Conservation (phyloP, 2,329 filamentous ascomycete species). For the Aspergillus brunneoviolaceus region DNA sequence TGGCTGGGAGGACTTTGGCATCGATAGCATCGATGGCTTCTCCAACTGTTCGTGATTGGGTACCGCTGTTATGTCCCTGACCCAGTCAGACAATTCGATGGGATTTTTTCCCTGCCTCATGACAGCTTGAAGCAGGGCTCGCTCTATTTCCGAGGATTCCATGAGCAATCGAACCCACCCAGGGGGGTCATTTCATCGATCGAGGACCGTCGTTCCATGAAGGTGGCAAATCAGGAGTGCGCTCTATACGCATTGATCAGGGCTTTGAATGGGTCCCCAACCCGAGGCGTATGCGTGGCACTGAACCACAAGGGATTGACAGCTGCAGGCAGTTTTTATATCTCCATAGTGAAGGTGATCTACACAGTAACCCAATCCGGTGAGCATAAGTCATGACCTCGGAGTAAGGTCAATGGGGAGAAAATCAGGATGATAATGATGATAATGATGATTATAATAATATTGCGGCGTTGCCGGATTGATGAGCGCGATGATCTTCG, state of each 20-base stretch:
- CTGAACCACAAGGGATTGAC: conserved; percentile 4
- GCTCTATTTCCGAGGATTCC: not conserved
- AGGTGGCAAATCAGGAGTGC: conserved; percentile 2
- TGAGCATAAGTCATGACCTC: not conserved
- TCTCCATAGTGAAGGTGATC: not conserved
- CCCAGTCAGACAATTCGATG: conserved; percentile 1
- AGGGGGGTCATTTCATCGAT: not conserved
- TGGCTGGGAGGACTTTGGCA: not conserved
- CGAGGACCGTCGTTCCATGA: not conserved
- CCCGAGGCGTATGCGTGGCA: conserved; percentile 7
- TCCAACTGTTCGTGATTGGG: conserved; percentile 6
- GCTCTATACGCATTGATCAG: not conserved
- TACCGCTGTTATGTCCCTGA: conserved; percentile 6
- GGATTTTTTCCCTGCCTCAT: not conserved
- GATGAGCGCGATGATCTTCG: too few relatives aligned
- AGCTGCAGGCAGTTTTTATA: conserved; percentile 4
- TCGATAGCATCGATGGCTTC: conserved; percentile 8
- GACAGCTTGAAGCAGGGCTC: conserved; percentile 1
- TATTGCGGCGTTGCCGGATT: too few relatives aligned
- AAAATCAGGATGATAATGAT: too few relatives aligned
- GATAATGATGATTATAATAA: too few relatives aligned
- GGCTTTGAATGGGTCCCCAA: conserved; percentile 2
- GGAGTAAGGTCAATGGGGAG: too few relatives aligned
- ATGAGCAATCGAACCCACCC: not conserved
- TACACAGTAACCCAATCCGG: not conserved